Base-by-base conservation (phyloP, 164 flowering plant genomes). In the Echeveria elegans region DNA sequence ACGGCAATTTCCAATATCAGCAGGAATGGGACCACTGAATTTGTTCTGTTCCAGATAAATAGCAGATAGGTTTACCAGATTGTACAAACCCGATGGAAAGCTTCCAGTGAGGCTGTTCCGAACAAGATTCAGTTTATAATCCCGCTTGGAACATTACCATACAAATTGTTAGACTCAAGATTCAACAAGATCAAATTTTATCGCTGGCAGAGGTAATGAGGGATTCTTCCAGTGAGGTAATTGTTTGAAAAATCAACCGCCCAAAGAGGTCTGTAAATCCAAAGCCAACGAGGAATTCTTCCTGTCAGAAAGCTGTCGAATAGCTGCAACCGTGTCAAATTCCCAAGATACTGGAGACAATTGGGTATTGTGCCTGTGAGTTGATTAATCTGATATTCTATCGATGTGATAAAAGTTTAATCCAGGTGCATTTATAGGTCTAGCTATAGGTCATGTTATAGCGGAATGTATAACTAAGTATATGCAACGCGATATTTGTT, bases 201-300 rank as follows among this genome's bases (percentile, higher is more conserved):
- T 61, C 74, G 77, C n/a, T 72, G 70, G 69, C 99, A 94, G 59
- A 91, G 72, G 68, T 80, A 74, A 47, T 82, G 81, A 37, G 99
- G 99, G 53, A 94, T 91, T 68, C 68, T 72, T 56, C 99, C 99
- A 0, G 79, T 74, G 12, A 94, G 81, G 48, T 72, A 16, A 74
- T 94, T 94, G 38, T 81, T 77, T 2, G 97, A 91, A 67, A 91
- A 77, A 79, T 91, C 97, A 70, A 86, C 88, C 50, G 85, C 96
- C 90, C 90, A 89, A 63, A 94, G 88, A 18, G 30, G 83, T 68
- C 93, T 87, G 65, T 82, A 77, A 15, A 77, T 72, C 37, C 99
- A 97, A 41, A 94, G 87, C 60, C 77, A 70, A 69, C 52, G 92
- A 79, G 99, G 99, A 67, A 94, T 89, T 47, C 36, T 72, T 62